Percentiles rank a stretch among this genome's conserved stretches.
phyloP scores from a whole-genome alignment of 192 early-diverging fungal genomes.

The Entomortierella chlamydospora region DNA sequence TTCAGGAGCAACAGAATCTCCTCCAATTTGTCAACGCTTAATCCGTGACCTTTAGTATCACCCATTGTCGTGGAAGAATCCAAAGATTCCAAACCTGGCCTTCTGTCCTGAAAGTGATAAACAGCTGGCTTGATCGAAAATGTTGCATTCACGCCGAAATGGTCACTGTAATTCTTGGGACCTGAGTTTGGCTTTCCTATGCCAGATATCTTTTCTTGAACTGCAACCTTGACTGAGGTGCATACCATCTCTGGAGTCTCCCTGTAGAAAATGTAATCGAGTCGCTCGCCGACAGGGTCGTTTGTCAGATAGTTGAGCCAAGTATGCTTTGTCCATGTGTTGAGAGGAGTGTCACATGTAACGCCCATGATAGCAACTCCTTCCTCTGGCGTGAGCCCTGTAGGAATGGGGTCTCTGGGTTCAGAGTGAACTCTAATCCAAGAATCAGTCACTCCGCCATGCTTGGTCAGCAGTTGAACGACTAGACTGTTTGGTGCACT shows the following conservation, averaged over 20 bases:
- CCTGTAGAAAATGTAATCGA: slow-evolving; percentile 66
- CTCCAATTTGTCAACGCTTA: slow-evolving; percentile 26
- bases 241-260: slow-evolving; percentile 57
- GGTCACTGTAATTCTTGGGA: slow-evolving; percentile 58
- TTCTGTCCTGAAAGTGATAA: slow-evolving; percentile 34
- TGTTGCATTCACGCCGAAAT: slow-evolving; percentile 63
- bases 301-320: slow-evolving; percentile 47
- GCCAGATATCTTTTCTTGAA: slow-evolving; percentile 41
- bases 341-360: slow-evolving; percentile 66
- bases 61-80: not conserved
- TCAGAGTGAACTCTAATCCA: slow-evolving; percentile 57
- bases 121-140: slow-evolving; percentile 52
- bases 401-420: slow-evolving; percentile 33
- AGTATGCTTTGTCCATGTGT: slow-evolving; percentile 61
- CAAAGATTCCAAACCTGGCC: not conserved
- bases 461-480: slow-evolving; percentile 55
- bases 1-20: slow-evolving; percentile 28
- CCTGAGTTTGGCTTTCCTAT: slow-evolving; percentile 24
- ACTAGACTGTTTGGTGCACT: slow-evolving; percentile 58
- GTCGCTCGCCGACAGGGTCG: slow-evolving; percentile 56
- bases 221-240: slow-evolving; percentile 34
- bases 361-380: slow-evolving; percentile 60
- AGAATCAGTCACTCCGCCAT: slow-evolving; percentile 64
- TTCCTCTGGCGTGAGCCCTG: slow-evolving; percentile 42
- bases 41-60: not conserved